These are phyloP conservation scores for Scheffersomyces lignicola DNA, from an alignment of 1,139 yeast species.

Conservation along the genomic window DNA sequence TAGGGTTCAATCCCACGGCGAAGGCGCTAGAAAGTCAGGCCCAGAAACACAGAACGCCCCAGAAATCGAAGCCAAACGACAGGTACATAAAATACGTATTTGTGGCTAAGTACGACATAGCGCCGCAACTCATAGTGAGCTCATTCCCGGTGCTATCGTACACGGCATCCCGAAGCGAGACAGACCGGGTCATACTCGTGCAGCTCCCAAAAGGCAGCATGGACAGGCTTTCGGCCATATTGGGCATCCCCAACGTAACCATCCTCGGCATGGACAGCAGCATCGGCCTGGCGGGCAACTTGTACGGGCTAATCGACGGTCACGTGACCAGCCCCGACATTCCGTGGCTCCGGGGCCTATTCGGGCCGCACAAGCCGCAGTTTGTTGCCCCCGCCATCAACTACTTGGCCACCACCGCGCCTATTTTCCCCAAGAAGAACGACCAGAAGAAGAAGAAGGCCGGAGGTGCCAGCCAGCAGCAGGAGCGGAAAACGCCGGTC, in stretches of 20 bases:
- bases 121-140: constrained; percentile 46
- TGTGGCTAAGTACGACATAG: constrained; percentile 55
- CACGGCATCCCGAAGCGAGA: constrained; percentile 37
- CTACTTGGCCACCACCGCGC: constrained; percentile 42
- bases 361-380: constrained; percentile 14
- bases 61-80: constrained; percentile 12
- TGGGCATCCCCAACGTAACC: constrained; percentile 27
- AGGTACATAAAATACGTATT: constrained; percentile 41
- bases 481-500: too few species aligned
- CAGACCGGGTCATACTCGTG: constrained; percentile 44
- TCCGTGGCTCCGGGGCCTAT: constrained; percentile 45
- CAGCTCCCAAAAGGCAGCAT: constrained; percentile 54
- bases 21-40: constrained; percentile 52
- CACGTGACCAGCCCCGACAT: constrained; percentile 38
- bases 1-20: constrained; percentile 61
- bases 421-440: constrained; percentile 28
- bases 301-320: constrained; percentile 30
- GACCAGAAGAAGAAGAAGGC: constrained; percentile 22
- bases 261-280: constrained; percentile 28
- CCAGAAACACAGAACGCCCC: constrained; percentile 11
- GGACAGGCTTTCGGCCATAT: constrained; percentile 30
- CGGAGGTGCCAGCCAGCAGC: too few species aligned
- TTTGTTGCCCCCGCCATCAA: constrained; percentile 37
- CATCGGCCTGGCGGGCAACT: constrained; percentile 25
- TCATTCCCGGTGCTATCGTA: constrained; percentile 54